Percentiles rank a stretch among this genome's conserved stretches.
phyloP scores from a whole-genome alignment of 2,329 filamentous ascomycete species.

The Triangularia setosa region DNA sequence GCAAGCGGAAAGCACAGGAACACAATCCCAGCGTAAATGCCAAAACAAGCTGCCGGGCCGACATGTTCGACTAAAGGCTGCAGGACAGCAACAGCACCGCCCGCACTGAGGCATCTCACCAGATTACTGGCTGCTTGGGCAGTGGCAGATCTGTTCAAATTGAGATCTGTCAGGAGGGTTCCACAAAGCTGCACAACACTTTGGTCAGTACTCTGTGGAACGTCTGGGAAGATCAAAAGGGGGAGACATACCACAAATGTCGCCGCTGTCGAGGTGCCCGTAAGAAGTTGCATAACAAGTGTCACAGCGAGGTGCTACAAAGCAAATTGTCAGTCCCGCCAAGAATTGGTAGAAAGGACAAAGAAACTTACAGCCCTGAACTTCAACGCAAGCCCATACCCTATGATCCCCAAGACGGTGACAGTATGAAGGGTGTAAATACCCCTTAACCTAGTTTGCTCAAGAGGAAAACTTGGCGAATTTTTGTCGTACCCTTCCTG shows the following conservation, averaged over 20 bases:
- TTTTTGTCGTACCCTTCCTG: constrained; percentile 3
- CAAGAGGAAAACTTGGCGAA: constrained; percentile 12
- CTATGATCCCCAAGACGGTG: constrained; percentile 9
- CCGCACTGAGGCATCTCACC: constrained; percentile 25
- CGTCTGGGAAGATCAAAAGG: not conserved
- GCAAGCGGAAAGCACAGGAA: not conserved
- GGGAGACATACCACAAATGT: constrained; percentile 3
- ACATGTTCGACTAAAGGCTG: constrained; percentile 23
- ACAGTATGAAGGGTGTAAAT: not conserved
- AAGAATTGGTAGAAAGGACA: not conserved
- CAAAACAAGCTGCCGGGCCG: constrained; percentile 24
- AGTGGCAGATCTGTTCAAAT: constrained; percentile 25
- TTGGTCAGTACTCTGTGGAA: not conserved
- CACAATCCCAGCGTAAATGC: constrained; percentile 20
- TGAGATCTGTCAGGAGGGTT: constrained; percentile 29
- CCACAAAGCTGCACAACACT: constrained; percentile 8
- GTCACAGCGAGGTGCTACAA: constrained; percentile 13
- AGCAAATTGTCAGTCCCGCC: no score
- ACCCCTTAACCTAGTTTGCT: constrained; percentile 9
- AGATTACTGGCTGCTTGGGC: constrained; percentile 28
- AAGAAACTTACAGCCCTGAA: constrained; percentile 8
- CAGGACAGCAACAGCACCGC: constrained; percentile 24
- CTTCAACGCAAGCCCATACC: constrained; percentile 10
- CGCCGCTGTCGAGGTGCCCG: constrained; percentile 11
- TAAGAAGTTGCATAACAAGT: constrained; percentile 15